Evolutionary conservation across 768 basidiomycete genomes (phyloP).

Genomic region (Tylopilus sp.): DNA sequence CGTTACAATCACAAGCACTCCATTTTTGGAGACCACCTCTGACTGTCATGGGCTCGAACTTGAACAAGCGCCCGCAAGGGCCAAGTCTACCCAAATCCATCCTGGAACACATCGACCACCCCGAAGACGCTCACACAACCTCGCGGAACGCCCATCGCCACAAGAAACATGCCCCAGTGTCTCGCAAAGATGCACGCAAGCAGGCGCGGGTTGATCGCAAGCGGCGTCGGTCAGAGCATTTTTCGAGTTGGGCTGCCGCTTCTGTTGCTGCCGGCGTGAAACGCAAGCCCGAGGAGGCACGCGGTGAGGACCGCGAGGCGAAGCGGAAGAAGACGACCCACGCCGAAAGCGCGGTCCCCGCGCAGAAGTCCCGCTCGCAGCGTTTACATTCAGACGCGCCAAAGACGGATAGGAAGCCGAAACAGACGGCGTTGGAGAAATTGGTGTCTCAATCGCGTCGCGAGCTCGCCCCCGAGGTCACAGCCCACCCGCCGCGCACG

Average conservation of each 20-base stretch:
- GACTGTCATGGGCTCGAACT: constrained; percentile 13
- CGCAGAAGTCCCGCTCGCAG: background rate
- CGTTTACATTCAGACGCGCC: background rate
- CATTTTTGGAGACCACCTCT: background rate
- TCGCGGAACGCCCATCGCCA: constrained; percentile 5
- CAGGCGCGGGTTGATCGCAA: constrained; percentile 57
- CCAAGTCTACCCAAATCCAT: constrained; percentile 28
- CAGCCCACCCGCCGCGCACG: constrained; percentile 23
- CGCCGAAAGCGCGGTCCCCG: constrained; percentile 1
- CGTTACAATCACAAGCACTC: background rate
- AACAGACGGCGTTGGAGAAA: constrained; percentile 34
- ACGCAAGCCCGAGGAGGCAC: constrained; percentile 40
- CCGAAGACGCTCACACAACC: background rate
- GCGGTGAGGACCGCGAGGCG: constrained; percentile 39
- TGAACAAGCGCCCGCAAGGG: constrained; percentile 13
- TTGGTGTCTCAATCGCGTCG: constrained; percentile 21
- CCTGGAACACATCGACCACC: constrained; percentile 22
- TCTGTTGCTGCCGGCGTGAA: too few species aligned
- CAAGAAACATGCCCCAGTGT: constrained; percentile 22
- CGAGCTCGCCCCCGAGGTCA: background rate
- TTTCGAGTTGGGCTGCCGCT: constrained; percentile 32
- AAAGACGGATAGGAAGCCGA: constrained; percentile 11
- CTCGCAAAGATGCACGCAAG: constrained; percentile 64
- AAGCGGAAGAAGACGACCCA: constrained; percentile 44
- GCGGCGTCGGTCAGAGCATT: constrained; percentile 59